Evolutionary conservation across 140 eudicot species (phyloP).

Genomic region (Anethum foeniculum): DNA sequence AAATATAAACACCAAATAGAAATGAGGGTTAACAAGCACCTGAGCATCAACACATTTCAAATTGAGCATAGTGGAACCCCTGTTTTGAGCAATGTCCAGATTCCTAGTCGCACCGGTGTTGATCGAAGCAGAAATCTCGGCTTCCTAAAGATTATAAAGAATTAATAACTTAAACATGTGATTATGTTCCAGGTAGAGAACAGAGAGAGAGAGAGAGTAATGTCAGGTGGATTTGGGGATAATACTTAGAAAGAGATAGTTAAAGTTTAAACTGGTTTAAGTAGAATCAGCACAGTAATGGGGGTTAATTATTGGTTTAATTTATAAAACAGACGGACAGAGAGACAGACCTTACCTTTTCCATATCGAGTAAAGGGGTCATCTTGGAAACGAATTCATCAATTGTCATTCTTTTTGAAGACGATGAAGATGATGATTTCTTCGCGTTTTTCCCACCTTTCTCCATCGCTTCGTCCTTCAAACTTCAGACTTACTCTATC

Average conservation of each 20-base stretch:
- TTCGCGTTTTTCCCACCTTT: constrained; percentile 24
- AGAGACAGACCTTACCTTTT: constrained; percentile 39
- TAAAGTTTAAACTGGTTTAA: background rate
- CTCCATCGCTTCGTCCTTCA: constrained; percentile 27
- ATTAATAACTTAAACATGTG: background rate
- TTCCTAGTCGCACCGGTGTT: constrained; percentile 71
- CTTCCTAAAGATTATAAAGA: constrained; percentile 48
- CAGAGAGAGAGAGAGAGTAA: background rate
- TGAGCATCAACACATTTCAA: constrained; percentile 94
- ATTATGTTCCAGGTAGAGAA: background rate
- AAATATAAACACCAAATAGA: background rate
- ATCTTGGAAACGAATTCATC: constrained; percentile 83
- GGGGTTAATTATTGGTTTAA: background rate
- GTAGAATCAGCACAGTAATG: background rate
- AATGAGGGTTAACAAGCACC: constrained; percentile 28
- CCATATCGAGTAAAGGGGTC: constrained; percentile 86
- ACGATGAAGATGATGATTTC: constrained; percentile 11
- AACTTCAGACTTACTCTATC: background rate
- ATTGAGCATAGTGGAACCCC: constrained; percentile 81
- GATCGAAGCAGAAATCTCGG: constrained; percentile 80
- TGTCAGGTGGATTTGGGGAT: background rate
- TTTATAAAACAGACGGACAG: background rate
- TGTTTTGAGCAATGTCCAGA: constrained; percentile 78
- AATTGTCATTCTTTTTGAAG: constrained; percentile 29
- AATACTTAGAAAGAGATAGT: background rate